Evolutionary conservation across 148 eudicot species (phyloP), one percentile per base, ranked within the genome.

Genomic region (Selenicereus undatus): DNA sequence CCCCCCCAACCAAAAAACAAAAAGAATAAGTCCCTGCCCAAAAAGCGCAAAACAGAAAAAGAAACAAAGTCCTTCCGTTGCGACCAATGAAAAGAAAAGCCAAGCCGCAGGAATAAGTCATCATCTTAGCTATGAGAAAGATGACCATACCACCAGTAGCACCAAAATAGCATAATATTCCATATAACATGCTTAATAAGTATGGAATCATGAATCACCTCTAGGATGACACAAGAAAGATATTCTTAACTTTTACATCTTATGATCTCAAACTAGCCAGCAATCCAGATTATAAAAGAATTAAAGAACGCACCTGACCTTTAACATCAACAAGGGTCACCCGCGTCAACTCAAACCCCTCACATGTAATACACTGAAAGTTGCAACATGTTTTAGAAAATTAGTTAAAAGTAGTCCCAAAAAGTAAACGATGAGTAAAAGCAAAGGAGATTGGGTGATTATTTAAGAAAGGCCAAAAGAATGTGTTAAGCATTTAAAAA

Each of bases 271-370:
- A 81, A 65, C 56, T 42, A 71, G 56, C 56, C 29, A 71, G 56
- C 74, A n/a, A 51, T 20, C 30, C n/a, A 30, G 24, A 16, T 18
- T 29, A 60, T 21, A 45, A 69, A 78, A 71, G 79, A 60, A 50
- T 64, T 32, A 27, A 76, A 75, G 79, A 83, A 83, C 86, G 65
- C 87, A 93, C 98, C 99, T 93, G 92, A 81, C 98, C 97, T 82
- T 88, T 81, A 81, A 89, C 78, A 90, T 93, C 93, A 24, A 96
- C 91, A 77, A 96, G 83, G n/a, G 99, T 96, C 64, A 92, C 88
- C 82, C 97, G 90, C 35, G 99, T 96, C 82, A 96, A 97, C 93
- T 96, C 99, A 24, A 93, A 93, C 78, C 99, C 99, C 80, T 91
- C 83, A 45, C 86, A 85, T 70, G 99, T 93, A 80, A 93, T 75